These are phyloP conservation scores for Fraxinus platypoda DNA, from an alignment of 305 asterid species.

Conservation along the genomic window DNA sequence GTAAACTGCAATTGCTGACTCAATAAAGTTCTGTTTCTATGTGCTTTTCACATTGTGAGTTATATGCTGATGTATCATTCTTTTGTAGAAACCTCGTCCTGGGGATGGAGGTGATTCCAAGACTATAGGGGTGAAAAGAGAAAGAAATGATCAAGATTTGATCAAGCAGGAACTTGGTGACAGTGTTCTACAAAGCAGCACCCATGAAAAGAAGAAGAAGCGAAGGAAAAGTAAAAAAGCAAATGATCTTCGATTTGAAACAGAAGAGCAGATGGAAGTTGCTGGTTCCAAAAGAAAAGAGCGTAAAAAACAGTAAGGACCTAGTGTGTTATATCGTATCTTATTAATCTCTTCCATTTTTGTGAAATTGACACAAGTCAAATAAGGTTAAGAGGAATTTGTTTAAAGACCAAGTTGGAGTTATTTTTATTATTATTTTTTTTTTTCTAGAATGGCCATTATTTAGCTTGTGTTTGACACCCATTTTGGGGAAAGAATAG, in stretches of 20 bases:
- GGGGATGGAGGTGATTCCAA: slow-evolving; percentile 36
- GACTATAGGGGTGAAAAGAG: slow-evolving; percentile 38
- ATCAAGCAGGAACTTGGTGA: slow-evolving; percentile 25
- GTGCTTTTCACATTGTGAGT: background rate
- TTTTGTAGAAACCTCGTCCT: slow-evolving; percentile 34
- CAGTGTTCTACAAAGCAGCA: slow-evolving; percentile 24
- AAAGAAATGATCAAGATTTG: slow-evolving; percentile 37
- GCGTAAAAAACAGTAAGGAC: slow-evolving; percentile 74
- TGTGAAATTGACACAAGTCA: background rate
- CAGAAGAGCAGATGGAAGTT: slow-evolving; percentile 32
- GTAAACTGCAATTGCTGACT: slow-evolving; percentile 4
- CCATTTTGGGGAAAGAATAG: no score
- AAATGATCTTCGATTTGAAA: slow-evolving; percentile 72
- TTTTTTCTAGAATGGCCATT: background rate
- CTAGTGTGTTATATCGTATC: background rate
- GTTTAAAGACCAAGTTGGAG: background rate
- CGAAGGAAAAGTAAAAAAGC: slow-evolving; percentile 46
- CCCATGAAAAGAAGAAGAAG: slow-evolving; percentile 54
- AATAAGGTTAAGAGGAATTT: background rate
- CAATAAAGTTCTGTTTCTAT: background rate
- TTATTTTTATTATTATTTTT: no score
- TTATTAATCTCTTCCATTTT: background rate
- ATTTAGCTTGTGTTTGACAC: no score
- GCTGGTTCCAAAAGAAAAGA: slow-evolving; percentile 69
- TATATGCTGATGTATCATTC: slow-evolving; percentile 8